These are phyloP conservation scores for Ustilago loliicola DNA, from an alignment of 1,284 basidiomycete genomes.

Conservation along the genomic window DNA sequence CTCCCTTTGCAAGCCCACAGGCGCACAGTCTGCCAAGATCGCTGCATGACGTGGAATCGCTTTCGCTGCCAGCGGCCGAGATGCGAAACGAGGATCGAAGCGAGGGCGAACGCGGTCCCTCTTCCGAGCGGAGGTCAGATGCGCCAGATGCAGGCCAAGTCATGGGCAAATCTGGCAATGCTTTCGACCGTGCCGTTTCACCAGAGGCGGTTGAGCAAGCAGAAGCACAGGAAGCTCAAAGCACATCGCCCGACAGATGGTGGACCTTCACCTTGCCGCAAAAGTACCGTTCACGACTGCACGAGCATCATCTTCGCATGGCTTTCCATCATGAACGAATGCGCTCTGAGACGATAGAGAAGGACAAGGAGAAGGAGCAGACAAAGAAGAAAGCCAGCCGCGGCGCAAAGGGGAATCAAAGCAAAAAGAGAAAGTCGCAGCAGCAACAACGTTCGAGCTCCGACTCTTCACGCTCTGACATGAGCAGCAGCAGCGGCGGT, in stretches of 20 bases:
- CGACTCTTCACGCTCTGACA: constrained; percentile 31
- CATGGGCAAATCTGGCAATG: constrained; percentile 13
- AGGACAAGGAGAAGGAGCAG: constrained; percentile 17
- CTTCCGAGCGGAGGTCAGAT: constrained; percentile 21
- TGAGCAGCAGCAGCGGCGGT: constrained; percentile 19
- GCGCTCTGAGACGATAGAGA: constrained; percentile 26
- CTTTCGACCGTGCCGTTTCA: constrained; percentile 27
- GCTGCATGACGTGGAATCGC: constrained; percentile 25
- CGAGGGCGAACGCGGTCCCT: constrained; percentile 18
- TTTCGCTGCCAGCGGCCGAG: constrained; percentile 32
- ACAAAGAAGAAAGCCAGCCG: constrained; percentile 13
- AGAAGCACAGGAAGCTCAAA: constrained; percentile 36
- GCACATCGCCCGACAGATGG: constrained; percentile 49
- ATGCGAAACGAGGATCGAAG: constrained; percentile 15
- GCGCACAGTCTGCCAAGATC: constrained; percentile 32
- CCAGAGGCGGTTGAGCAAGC: constrained; percentile 32
- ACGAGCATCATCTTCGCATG: constrained; percentile 57
- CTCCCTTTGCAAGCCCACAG: constrained; percentile 35
- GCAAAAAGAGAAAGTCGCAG: constrained; percentile 23
- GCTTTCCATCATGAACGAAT: constrained; percentile 42
- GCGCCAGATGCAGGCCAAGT: constrained; percentile 19
- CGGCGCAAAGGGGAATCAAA: constrained; percentile 9
- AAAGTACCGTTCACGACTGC: constrained; percentile 56
- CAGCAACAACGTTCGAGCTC: constrained; percentile 32
- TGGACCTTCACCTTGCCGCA: constrained; percentile 64